These are phyloP conservation scores for Isabelozyma rhagii DNA, from an alignment of 805 yeast species.

Conservation along the genomic window DNA sequence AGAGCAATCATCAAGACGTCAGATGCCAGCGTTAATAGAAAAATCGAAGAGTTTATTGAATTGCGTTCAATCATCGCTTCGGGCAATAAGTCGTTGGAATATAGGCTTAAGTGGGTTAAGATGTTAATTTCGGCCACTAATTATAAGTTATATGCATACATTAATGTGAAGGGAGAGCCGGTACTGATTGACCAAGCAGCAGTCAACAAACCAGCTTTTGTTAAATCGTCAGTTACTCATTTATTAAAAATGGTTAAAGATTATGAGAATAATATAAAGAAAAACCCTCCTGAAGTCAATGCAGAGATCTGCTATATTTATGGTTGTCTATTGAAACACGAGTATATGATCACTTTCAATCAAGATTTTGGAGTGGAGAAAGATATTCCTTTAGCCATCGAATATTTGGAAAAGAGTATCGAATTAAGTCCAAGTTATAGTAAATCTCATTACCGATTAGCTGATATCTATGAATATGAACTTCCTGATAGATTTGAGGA, in stretches of 20 bases:
- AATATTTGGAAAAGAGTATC: constrained; percentile 29
- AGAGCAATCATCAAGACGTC: constrained; percentile 8
- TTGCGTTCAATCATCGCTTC: constrained; percentile 35
- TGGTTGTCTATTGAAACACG: constrained; percentile 37
- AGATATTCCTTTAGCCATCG: constrained; percentile 24
- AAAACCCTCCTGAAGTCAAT: constrained; percentile 12
- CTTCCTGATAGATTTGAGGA: constrained; percentile 22
- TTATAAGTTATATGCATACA: constrained; percentile 35
- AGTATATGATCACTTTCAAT: constrained; percentile 24
- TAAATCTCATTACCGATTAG: constrained; percentile 35
- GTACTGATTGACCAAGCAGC: constrained; percentile 25
- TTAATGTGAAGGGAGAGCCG: constrained; percentile 41
- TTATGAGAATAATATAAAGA: constrained; percentile 18
- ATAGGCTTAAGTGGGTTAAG: constrained; percentile 40
- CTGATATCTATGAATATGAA: constrained; percentile 37
- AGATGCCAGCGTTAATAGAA: constrained; percentile 25
- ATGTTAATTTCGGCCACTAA: constrained; percentile 40
- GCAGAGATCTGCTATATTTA: constrained; percentile 34
- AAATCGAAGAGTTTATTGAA: constrained; percentile 30
- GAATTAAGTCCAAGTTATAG: constrained; percentile 28
- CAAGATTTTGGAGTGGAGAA: constrained; percentile 35
- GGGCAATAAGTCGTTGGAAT: constrained; percentile 41
- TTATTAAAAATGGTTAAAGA: constrained; percentile 35
- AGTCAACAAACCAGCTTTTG: constrained; percentile 30
- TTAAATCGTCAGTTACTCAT: constrained; percentile 38